These are phyloP conservation scores for Penicillium lagena DNA, from an alignment of 495 filamentous ascomycete genomes.

Conservation along the genomic window DNA sequence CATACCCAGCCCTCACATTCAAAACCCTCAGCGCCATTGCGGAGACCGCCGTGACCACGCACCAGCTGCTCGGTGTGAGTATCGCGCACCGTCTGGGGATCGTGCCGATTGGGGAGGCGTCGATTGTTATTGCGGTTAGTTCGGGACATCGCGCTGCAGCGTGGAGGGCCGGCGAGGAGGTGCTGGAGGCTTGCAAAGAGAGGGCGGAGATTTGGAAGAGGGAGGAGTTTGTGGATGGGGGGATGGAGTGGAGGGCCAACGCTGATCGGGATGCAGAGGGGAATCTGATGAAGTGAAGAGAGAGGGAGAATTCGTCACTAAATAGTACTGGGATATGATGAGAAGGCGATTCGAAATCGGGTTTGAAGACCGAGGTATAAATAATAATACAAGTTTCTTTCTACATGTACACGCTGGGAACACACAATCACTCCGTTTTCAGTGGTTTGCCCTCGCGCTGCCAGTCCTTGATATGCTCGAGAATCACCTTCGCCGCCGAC, in stretches of 20 bases:
- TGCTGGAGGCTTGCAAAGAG: slow-evolving; percentile 80
- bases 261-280: slow-evolving; percentile 60
- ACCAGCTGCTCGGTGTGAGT: slow-evolving; percentile 61
- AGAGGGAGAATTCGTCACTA: neutral
- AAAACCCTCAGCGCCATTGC: slow-evolving; percentile 70
- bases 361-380: neutral
- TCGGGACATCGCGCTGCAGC: slow-evolving; percentile 80
- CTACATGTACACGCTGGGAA: slow-evolving; percentile 15
- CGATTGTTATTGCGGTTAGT: slow-evolving; percentile 84
- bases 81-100: slow-evolving; percentile 83
- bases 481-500: slow-evolving; percentile 74
- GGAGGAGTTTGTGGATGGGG: slow-evolving; percentile 83
- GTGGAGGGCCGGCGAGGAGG: slow-evolving; percentile 85
- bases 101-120: slow-evolving; percentile 85
- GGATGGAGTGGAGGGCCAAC: slow-evolving; percentile 85
- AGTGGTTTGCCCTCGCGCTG: slow-evolving; percentile 47
- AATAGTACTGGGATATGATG: neutral
- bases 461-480: slow-evolving; percentile 90
- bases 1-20: slow-evolving; percentile 73
- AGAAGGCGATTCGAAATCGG: slow-evolving; percentile 25
- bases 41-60: slow-evolving; percentile 44
- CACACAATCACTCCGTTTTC: slow-evolving; percentile 25
- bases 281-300: slow-evolving; percentile 9
- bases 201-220: slow-evolving; percentile 91
- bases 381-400: neutral